Percentiles rank a stretch among this genome's conserved stretches.
Evolutionary conservation across 768 basidiomycete genomes (phyloP).

Genomic region (Xerocomus spinulosus): DNA sequence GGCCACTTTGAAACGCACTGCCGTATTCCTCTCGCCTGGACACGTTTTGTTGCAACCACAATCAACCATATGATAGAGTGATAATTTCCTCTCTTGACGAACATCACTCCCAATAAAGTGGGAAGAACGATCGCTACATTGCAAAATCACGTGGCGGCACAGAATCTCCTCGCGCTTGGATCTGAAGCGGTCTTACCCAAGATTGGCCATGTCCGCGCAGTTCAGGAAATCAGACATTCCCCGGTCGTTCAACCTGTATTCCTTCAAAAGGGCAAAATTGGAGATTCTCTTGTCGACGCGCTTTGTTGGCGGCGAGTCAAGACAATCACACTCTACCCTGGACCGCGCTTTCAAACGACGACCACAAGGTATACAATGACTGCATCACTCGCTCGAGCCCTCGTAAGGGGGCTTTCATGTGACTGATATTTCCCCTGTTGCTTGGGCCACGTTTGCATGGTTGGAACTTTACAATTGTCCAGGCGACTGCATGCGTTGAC

Average conservation of each 20-base stretch:
- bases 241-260: constrained; percentile 40
- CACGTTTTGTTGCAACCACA: constrained; percentile 71
- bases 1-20: constrained; percentile 31
- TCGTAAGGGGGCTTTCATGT: constrained; percentile 47
- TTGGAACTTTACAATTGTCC: too few relatives aligned
- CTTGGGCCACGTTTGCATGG: too few relatives aligned
- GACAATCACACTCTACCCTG: constrained; percentile 48
- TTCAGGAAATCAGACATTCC: constrained; percentile 44
- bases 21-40: constrained; percentile 62
- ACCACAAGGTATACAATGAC: constrained; percentile 91
- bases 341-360: constrained; percentile 57
- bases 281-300: constrained; percentile 58
- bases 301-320: constrained; percentile 39
- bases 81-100: constrained; percentile 64
- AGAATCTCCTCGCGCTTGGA: constrained; percentile 44
- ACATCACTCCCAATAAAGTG: constrained; percentile 82
- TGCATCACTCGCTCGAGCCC: constrained; percentile 67
- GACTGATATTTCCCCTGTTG: constrained; percentile 21
- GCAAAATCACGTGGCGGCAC: constrained; percentile 44
- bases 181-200: constrained; percentile 68
- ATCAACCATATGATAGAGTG: constrained; percentile 51
- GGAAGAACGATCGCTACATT: constrained; percentile 42
- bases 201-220: constrained; percentile 72
- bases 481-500: too few relatives aligned
- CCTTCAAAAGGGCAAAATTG: constrained; percentile 29